These are phyloP conservation scores for Trichoderma endophyticum DNA, from an alignment of 2,329 filamentous ascomycete genomes.

Conservation along the genomic window DNA sequence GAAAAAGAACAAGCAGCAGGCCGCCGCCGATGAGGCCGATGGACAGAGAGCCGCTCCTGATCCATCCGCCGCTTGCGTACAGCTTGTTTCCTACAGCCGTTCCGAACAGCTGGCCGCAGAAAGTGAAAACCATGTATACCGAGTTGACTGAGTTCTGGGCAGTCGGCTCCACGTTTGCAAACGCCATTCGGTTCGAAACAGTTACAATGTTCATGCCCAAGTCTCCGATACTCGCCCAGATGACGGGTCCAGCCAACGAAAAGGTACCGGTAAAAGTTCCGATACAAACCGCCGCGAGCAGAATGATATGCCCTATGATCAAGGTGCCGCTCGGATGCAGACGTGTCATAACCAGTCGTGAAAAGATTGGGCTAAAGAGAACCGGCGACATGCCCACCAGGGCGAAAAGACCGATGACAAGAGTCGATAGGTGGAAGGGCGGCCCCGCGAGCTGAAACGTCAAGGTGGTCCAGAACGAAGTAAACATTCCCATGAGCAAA, in stretches of 20 bases:
- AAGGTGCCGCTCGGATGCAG: conserved; percentile 67
- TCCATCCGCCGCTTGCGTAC: conserved; percentile 52
- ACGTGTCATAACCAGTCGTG: conserved; percentile 60
- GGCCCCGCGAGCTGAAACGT: conserved; percentile 75
- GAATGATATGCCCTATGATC: conserved; percentile 57
- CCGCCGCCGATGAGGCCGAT: conserved; percentile 29
- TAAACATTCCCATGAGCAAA: conserved; percentile 51
- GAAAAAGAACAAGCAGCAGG: conserved; percentile 29
- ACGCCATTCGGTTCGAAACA: conserved; percentile 67
- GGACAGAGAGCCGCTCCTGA: conserved; percentile 41
- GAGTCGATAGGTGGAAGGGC: conserved; percentile 59
- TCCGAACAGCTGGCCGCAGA: conserved; percentile 72
- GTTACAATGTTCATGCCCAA: conserved; percentile 70
- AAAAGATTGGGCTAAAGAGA: conserved; percentile 65
- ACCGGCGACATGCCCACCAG: conserved; percentile 73
- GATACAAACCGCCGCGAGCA: conserved; percentile 59
- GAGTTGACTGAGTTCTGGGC: conserved; percentile 76
- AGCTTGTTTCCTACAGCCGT: conserved; percentile 56
- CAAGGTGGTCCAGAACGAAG: conserved; percentile 61
- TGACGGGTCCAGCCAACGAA: conserved; percentile 66
- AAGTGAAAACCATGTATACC: conserved; percentile 74
- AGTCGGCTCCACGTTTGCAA: conserved; percentile 68
- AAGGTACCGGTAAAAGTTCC: conserved; percentile 67
- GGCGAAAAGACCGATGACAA: conserved; percentile 74
- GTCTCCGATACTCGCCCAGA: conserved; percentile 70